phyloP scores from a whole-genome alignment of 305 asterid genomes.

The Solanum aculeatissimum region DNA sequence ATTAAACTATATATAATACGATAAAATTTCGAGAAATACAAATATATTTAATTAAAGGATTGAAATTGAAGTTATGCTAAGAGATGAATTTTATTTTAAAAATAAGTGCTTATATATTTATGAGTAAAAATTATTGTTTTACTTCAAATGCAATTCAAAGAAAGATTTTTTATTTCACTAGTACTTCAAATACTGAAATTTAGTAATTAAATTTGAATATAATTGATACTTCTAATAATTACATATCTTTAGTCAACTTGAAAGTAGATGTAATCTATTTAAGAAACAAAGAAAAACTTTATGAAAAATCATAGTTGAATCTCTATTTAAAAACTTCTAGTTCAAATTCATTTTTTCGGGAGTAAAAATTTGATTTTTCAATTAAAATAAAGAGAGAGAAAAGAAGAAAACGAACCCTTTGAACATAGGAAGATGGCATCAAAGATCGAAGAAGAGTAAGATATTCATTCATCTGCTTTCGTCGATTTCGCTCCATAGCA shows the following conservation, averaged over 20 bases:
- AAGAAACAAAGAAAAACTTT: background rate
- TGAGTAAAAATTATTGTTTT: too few species aligned
- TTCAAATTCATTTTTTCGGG: background rate
- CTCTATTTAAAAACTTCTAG: background rate
- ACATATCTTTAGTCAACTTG: background rate
- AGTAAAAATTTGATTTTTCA: too few species aligned
- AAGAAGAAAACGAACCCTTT: constrained; percentile 1
- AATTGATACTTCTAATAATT: background rate
- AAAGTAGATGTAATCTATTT: background rate
- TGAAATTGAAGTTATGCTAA: too few species aligned
- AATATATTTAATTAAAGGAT: background rate
- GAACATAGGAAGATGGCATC: constrained; percentile 10
- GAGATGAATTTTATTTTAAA: background rate
- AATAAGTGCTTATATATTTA: too few species aligned
- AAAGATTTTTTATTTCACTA: background rate
- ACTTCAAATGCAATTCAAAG: background rate
- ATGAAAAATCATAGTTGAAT: background rate
- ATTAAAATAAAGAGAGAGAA: background rate
- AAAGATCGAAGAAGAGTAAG: constrained; percentile 3
- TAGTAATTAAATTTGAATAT: background rate
- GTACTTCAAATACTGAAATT: background rate
- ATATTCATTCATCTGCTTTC: constrained; percentile 10
- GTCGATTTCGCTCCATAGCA: constrained; percentile 7
- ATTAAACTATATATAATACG: background rate
- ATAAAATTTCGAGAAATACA: background rate